Conservation (phyloP, 352 stramenopile species). For the Nothophytophthora sp. region DNA sequence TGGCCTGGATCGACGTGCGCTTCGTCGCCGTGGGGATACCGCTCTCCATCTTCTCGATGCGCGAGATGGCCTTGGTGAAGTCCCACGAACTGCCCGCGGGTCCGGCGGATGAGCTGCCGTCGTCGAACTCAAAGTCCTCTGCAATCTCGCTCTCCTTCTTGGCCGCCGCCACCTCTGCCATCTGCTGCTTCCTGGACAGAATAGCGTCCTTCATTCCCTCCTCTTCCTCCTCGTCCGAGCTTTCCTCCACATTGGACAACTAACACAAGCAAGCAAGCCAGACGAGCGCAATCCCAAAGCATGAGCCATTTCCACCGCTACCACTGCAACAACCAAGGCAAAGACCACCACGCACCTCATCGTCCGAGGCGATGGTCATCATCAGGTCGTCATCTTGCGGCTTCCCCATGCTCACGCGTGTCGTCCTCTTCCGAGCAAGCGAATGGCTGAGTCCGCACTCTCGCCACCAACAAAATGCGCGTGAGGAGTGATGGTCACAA, state of each 20-base stretch:
- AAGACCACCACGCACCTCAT: slow-evolving; percentile 41
- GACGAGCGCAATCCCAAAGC: no score
- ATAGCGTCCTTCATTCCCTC: slow-evolving; percentile 56
- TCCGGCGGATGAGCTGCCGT: slow-evolving; percentile 50
- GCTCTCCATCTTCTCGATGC: slow-evolving; percentile 79
- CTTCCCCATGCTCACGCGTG: slow-evolving; percentile 29
- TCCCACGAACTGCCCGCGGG: slow-evolving; percentile 79
- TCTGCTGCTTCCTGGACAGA: slow-evolving; percentile 67
- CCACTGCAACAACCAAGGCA: not conserved
- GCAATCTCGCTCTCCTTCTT: slow-evolving; percentile 65
- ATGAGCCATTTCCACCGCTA: not conserved
- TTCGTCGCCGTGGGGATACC: slow-evolving; percentile 59
- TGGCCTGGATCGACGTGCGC: slow-evolving; percentile 82
- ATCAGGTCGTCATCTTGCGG: slow-evolving; percentile 66
- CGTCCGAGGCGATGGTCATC: slow-evolving; percentile 90
- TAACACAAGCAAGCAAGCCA: slow-evolving; percentile 1
- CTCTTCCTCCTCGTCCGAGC: slow-evolving; percentile 54
- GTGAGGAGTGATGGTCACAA: slow-evolving; percentile 4
- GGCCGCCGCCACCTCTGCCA: slow-evolving; percentile 31
- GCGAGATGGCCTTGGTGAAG: slow-evolving; percentile 87
- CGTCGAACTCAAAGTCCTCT: slow-evolving; percentile 89
- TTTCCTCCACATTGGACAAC: slow-evolving; percentile 71
- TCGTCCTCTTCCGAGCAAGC: not conserved
- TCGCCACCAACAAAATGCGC: slow-evolving; percentile 8
- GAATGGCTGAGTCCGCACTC: not conserved